A percentile compares a stretch with the other conserved stretches of the same genome.
Evolutionary conservation across 164 flowering plant genomes (phyloP).

Genomic region (Tetrastigma voinierianum): DNA sequence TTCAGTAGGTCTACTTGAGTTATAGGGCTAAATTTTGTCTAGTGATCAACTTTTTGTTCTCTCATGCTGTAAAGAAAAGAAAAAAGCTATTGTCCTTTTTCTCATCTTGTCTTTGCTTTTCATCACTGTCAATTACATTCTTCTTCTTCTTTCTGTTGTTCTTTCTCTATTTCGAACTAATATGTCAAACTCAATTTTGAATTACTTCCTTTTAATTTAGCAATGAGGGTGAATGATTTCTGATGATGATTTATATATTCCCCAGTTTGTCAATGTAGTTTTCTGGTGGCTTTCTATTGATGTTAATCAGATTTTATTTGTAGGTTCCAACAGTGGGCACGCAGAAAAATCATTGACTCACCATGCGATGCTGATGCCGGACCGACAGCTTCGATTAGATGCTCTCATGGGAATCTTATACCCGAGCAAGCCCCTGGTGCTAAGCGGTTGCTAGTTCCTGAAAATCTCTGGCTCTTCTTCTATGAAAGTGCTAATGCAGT

Average conservation of each 20-base stretch:
- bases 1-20: too few relatives aligned
- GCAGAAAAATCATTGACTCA: conserved; percentile 67
- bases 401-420: conserved; percentile 79
- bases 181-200: background rate
- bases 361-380: conserved; percentile 92
- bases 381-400: conserved; percentile 80
- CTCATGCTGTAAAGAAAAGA: background rate
- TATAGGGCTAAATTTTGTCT: too few relatives aligned
- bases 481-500: conserved; percentile 57
- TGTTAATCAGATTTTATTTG: conserved; percentile 1
- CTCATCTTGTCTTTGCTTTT: background rate
- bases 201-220: background rate
- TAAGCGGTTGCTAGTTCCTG: conserved; percentile 82
- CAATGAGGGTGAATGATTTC: background rate
- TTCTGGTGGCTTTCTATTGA: background rate
- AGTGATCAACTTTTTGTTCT: background rate
- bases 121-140: background rate
- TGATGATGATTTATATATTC: too few relatives aligned
- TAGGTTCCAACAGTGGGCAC: conserved; percentile 95
- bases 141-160: background rate
- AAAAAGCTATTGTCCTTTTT: background rate
- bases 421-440: conserved; percentile 92
- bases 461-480: conserved; percentile 77
- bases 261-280: background rate
- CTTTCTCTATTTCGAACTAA: background rate